phyloP scores from a whole-genome alignment of 2,329 filamentous ascomycete genomes.

The Diaporthe longicolla region DNA sequence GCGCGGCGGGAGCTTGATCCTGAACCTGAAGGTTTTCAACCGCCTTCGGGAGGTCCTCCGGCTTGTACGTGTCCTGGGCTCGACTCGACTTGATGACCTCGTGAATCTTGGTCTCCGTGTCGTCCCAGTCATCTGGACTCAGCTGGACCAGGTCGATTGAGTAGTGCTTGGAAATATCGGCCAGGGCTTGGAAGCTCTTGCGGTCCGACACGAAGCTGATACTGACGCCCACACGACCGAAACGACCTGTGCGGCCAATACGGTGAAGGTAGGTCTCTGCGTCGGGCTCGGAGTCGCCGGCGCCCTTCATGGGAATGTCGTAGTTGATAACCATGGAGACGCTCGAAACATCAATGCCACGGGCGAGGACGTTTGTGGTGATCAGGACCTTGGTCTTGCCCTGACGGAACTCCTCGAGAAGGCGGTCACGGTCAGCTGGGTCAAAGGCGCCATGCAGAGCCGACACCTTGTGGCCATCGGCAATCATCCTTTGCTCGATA shows the following conservation, averaged over 20 bases:
- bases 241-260: conserved; percentile 96
- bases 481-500: conserved; percentile 88
- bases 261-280: conserved; percentile 97
- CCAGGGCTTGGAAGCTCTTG: conserved; percentile 83
- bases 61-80: conserved; percentile 68
- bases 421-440: conserved; percentile 82
- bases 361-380: conserved; percentile 95
- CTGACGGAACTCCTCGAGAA: conserved; percentile 88
- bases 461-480: conserved; percentile 91
- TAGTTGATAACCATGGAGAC: conserved; percentile 99
- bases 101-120: conserved; percentile 86
- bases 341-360: conserved; percentile 91
- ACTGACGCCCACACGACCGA: conserved; percentile 95
- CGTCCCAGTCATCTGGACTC: conserved; percentile 90
- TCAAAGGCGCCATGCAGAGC: conserved; percentile 92
- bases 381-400: conserved; percentile 96
- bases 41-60: conserved; percentile 46
- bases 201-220: conserved; percentile 95
- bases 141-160: conserved; percentile 85
- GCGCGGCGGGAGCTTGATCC: conserved; percentile 9
- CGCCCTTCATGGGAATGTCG: conserved; percentile 82
- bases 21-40: conserved; percentile 36
- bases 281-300: conserved; percentile 86
- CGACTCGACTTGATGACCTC: conserved; percentile 81
- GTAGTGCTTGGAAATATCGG: conserved; percentile 85